A percentile compares a stretch with the other conserved stretches of the same genome.
Evolutionary conservation across 495 filamentous ascomycete genomes (phyloP).

Genomic region (Penicillium paxilli): DNA sequence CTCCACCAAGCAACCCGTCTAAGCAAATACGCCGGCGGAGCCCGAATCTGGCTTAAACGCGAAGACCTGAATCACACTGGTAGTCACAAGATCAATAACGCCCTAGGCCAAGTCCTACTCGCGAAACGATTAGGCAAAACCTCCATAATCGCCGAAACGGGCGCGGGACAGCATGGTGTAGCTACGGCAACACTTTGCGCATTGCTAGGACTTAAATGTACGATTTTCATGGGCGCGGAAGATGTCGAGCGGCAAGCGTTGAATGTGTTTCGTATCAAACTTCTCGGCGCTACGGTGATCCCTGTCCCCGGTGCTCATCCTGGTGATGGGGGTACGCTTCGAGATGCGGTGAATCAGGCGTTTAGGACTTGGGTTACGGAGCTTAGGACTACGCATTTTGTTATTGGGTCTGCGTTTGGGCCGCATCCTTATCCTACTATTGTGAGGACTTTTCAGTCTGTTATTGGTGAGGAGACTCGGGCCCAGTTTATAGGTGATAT

Average conservation of each 20-base stretch:
- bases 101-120: conserved; percentile 83
- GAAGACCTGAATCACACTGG: conserved; percentile 87
- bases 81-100: conserved; percentile 96
- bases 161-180: conserved; percentile 92
- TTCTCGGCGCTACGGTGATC: conserved; percentile 84
- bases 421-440: conserved; percentile 96
- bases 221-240: conserved; percentile 92
- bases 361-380: conserved; percentile 83
- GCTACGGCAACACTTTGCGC: conserved; percentile 92
- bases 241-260: conserved; percentile 90
- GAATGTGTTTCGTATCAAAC: conserved; percentile 91
- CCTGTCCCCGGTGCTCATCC: conserved; percentile 59
- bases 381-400: conserved; percentile 86
- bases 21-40: conserved; percentile 81
- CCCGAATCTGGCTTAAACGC: conserved; percentile 92
- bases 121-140: conserved; percentile 84
- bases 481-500: conserved; percentile 62
- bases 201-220: conserved; percentile 92
- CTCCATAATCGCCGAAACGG: conserved; percentile 92
- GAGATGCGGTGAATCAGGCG: conserved; percentile 93
- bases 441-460: conserved; percentile 90
- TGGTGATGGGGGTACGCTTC: conserved; percentile 75
- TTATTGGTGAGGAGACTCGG: conserved; percentile 91
- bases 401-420: conserved; percentile 91
- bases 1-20: conserved; percentile 74